These are phyloP conservation scores for Dictyostelium intermedium DNA, from an alignment of 78 protist genomes.

Conservation along the genomic window DNA sequence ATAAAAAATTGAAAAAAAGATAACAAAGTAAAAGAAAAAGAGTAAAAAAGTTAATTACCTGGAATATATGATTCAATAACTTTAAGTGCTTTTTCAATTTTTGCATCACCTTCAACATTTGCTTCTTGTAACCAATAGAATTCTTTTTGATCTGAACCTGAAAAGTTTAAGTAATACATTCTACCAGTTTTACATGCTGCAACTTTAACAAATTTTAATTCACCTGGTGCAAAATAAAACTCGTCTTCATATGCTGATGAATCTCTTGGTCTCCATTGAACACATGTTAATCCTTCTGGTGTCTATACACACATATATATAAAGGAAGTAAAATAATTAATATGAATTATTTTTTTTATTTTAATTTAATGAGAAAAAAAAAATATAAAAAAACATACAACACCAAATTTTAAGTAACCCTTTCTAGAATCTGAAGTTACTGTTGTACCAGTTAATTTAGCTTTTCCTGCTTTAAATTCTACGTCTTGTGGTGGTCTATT, in stretches of 20 bases:
- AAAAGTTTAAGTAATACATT: slow-evolving; percentile 71
- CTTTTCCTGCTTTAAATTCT: slow-evolving; percentile 76
- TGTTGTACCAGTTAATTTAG: slow-evolving; percentile 16
- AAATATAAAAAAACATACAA: slow-evolving; percentile 19
- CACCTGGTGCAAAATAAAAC: slow-evolving; percentile 65
- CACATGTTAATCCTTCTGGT: slow-evolving; percentile 38
- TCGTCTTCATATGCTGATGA: slow-evolving; percentile 38
- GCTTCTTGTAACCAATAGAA: slow-evolving; percentile 71
- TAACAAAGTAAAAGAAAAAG: neutral
- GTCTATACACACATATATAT: neutral
- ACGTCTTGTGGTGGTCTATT: neutral
- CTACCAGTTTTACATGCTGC: slow-evolving; percentile 20
- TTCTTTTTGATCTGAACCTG: slow-evolving; percentile 31
- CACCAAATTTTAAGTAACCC: slow-evolving; percentile 28
- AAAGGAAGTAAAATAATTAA: neutral
- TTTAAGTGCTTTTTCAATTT: slow-evolving; percentile 34
- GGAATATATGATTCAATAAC: slow-evolving; percentile 29
- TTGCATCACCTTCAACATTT: slow-evolving; percentile 16
- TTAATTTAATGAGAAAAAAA: neutral
- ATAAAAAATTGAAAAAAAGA: neutral
- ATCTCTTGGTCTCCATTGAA: slow-evolving; percentile 53
- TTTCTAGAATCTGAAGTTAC: slow-evolving; percentile 31
- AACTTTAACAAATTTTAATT: slow-evolving; percentile 25
- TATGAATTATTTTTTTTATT: neutral
- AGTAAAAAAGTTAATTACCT: slow-evolving; percentile 11